Percentiles rank a stretch among this genome's conserved stretches.
These are phyloP conservation scores for Cercospora beticola DNA, from an alignment of 2,329 filamentous ascomycete genomes.

Conservation along the genomic window DNA sequence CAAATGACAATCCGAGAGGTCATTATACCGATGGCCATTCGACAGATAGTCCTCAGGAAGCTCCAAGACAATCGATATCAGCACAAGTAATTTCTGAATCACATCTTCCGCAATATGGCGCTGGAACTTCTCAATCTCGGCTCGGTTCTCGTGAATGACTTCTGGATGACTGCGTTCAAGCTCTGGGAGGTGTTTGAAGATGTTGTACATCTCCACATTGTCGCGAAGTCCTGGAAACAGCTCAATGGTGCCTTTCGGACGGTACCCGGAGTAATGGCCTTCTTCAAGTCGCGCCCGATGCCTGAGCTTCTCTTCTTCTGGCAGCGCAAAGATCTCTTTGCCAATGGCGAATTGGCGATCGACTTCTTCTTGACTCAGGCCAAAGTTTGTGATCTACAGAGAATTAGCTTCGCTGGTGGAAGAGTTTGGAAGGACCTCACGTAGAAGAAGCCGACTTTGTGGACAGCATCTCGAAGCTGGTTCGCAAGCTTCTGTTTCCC, in stretches of 20 bases:
- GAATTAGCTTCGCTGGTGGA: neutral
- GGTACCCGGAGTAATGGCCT: slow-evolving; percentile 37
- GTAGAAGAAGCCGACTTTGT: slow-evolving; percentile 60
- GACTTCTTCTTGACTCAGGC: slow-evolving; percentile 60
- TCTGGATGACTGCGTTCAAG: slow-evolving; percentile 30
- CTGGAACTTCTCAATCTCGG: slow-evolving; percentile 58
- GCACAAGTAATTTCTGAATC: slow-evolving; percentile 56
- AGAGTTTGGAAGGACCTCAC: slow-evolving; percentile 37
- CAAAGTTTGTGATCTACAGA: slow-evolving; percentile 53
- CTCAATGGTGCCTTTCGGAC: slow-evolving; percentile 27
- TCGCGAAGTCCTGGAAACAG: slow-evolving; percentile 40
- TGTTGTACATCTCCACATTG: slow-evolving; percentile 61
- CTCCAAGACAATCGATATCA: slow-evolving; percentile 62
- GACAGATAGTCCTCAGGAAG: slow-evolving; percentile 60
- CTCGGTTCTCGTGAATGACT: slow-evolving; percentile 48
- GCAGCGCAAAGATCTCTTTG: slow-evolving; percentile 58
- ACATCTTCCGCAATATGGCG: slow-evolving; percentile 55
- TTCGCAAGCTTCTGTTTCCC: slow-evolving; percentile 56
- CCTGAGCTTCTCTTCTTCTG: slow-evolving; percentile 59
- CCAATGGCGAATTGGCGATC: slow-evolving; percentile 62
- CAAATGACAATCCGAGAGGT: slow-evolving; percentile 41
- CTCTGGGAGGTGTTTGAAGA: slow-evolving; percentile 49
- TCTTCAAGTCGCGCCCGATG: slow-evolving; percentile 44
- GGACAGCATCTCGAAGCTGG: slow-evolving; percentile 55
- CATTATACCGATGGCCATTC: slow-evolving; percentile 57